Conservation (phyloP, 495 filamentous ascomycete genomes). For the Aspergillus nanangensis region DNA sequence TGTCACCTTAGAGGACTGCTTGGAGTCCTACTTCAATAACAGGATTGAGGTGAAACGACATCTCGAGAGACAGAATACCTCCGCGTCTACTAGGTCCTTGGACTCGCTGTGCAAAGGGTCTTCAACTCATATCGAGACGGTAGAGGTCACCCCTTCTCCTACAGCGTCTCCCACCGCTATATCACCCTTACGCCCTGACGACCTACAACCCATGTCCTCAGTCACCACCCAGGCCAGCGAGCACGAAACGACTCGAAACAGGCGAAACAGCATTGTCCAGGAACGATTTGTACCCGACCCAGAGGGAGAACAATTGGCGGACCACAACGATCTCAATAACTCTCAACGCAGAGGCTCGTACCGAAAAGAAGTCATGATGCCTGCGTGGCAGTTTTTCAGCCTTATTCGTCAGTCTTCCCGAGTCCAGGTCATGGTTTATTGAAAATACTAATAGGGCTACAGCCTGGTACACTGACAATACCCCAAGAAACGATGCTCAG, state of each 20-base stretch:
- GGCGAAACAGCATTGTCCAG: constrained; percentile 60
- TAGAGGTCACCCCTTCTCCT: constrained; percentile 47
- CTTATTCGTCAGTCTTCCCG: constrained; percentile 61
- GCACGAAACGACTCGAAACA: constrained; percentile 21
- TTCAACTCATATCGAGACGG: constrained; percentile 52
- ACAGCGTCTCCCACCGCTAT: constrained; percentile 35
- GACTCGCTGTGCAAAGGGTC: constrained; percentile 48
- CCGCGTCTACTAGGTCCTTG: constrained; percentile 45
- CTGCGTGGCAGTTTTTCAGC: constrained; percentile 96
- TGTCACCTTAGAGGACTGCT: constrained; percentile 80
- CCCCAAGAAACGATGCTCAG: constrained; percentile 63
- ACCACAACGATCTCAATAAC: constrained; percentile 13
- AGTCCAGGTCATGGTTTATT: not conserved
- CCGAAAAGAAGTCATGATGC: constrained; percentile 85
- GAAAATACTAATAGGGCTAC: constrained; percentile 31
- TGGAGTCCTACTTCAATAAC: constrained; percentile 94
- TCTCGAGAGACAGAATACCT: constrained; percentile 59
- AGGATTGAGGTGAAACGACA: constrained; percentile 84
- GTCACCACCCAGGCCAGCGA: constrained; percentile 22
- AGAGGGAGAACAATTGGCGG: constrained; percentile 33
- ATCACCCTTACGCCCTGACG: constrained; percentile 27
- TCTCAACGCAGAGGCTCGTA: constrained; percentile 43
- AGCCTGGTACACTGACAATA: constrained; percentile 68
- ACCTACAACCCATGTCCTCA: constrained; percentile 26
- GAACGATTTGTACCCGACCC: constrained; percentile 50